Conservation (phyloP, 2,329 filamentous ascomycete genomes). For the Didymella pinodella region DNA sequence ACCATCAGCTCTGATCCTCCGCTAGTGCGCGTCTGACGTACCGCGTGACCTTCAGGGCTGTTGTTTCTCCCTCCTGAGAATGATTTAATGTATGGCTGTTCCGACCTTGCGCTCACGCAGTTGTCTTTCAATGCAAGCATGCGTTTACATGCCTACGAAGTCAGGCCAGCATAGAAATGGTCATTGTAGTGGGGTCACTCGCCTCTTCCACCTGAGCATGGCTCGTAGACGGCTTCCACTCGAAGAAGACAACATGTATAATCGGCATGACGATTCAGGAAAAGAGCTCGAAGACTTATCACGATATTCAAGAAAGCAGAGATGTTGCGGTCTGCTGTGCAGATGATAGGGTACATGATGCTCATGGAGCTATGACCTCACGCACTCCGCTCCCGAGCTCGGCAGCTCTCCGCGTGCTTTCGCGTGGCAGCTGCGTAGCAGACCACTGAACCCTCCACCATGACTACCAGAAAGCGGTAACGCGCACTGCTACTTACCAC, state of each 20-base stretch:
- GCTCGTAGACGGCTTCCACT: slow-evolving; percentile 64
- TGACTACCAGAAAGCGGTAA: slow-evolving; percentile 20
- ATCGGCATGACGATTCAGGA: slow-evolving; percentile 61
- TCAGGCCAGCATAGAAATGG: slow-evolving; percentile 14
- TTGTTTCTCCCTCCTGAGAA: slow-evolving; percentile 68
- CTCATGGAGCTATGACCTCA: slow-evolving; percentile 33
- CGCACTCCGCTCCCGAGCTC: slow-evolving; percentile 26
- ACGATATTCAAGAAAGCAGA: background rate
- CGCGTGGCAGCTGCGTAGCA: slow-evolving; percentile 11
- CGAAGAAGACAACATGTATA: slow-evolving; percentile 73
- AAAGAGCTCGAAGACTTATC: background rate
- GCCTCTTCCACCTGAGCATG: slow-evolving; percentile 65
- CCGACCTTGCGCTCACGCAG: slow-evolving; percentile 67
- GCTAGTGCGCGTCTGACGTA: slow-evolving; percentile 46
- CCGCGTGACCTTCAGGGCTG: slow-evolving; percentile 67
- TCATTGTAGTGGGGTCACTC: slow-evolving; percentile 2
- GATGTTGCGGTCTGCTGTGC: background rate
- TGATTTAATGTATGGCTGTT: slow-evolving; percentile 67
- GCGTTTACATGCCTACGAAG: slow-evolving; percentile 60
- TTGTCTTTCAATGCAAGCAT: slow-evolving; percentile 66
- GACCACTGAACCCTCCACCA: slow-evolving; percentile 18
- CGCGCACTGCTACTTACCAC: slow-evolving; percentile 4
- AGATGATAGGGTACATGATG: slow-evolving; percentile 5
- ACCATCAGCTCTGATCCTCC: background rate
- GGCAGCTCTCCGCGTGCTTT: slow-evolving; percentile 26